Conservation (phyloP, 768 basidiomycete genomes). For the Chiua virens region DNA sequence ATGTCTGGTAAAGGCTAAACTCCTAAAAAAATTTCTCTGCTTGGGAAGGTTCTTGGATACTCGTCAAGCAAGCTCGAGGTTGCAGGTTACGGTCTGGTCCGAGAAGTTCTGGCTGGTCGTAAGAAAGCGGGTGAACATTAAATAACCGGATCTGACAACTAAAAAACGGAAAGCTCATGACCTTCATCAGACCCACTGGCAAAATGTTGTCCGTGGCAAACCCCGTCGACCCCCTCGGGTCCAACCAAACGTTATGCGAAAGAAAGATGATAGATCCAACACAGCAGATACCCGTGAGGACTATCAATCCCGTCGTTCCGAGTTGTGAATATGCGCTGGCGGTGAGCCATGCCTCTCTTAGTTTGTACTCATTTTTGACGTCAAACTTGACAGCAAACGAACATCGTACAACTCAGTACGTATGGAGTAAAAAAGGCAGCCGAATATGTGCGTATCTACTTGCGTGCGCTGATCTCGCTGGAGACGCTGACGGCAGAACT, state of each 20-base stretch:
- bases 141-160: not conserved
- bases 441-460: slow-evolving; percentile 48
- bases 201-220: slow-evolving; percentile 21
- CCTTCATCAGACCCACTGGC: too few relatives aligned
- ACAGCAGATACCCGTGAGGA: slow-evolving; percentile 2
- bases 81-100: too few relatives aligned
- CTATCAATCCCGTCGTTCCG: slow-evolving; percentile 57
- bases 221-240: not conserved
- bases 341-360: slow-evolving; percentile 35
- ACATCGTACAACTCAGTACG: slow-evolving; percentile 58
- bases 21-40: slow-evolving; percentile 8
- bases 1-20: slow-evolving; percentile 18
- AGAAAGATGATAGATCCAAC: not conserved
- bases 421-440: slow-evolving; percentile 65
- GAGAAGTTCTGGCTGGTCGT: not conserved
- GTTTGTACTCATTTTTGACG: not conserved
- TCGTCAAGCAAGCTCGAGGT: too few relatives aligned
- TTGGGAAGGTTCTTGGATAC: not conserved
- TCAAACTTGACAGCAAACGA: slow-evolving; percentile 45
- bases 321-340: slow-evolving; percentile 57
- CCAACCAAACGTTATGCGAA: not conserved
- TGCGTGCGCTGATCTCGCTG: slow-evolving; percentile 4
- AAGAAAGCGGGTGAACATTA: not conserved
- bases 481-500: slow-evolving; percentile 2
- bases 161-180: not conserved